Evolutionary conservation across 2,329 filamentous ascomycete species (phyloP), one percentile per base, ranked within the genome.

Genomic region (Bipolaris cookei): DNA sequence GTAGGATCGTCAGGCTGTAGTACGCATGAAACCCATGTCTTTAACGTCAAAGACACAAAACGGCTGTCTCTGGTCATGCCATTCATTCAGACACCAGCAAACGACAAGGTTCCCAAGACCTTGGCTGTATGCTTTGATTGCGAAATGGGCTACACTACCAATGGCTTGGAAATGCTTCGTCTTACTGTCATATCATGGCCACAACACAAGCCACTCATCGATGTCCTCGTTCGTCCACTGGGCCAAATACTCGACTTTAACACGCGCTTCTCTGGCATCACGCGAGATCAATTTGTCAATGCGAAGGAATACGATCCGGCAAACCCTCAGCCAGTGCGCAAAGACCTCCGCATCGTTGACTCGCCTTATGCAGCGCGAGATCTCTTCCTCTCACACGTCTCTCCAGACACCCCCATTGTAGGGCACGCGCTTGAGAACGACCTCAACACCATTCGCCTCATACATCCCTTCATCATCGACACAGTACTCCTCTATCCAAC

Each of bases 341-440:
- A 69, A 6, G 62, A 72, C 5, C 82, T 97, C 34, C 86, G 85
- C 50, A 90, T 96, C 42, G 91, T 96, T 7, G 80, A 87, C 0
- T 92, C 90, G 0, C 93, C 93, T 0, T 80, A 86, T 20, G 84
- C 80, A 25, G 95, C 95, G 1, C 88, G 95, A 7, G 81, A 86
- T 1, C 82, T 97, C 0, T 84, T 99, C 7, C 91, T 96, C 76
- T 83, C 84, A 0, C 83, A 90, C 51, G 83, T 99, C 47, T 84
- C 87, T 1, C 90, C 92, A 0, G 79, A 83, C 0, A 99, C 93
- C 0, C 90, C 93, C 0, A 78, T 99, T 0, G 90, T 99, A 44
- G 95, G 95, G 0, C 95, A 99, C 74, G 93, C 92, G 0, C 86
- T 98, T 7, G 95, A 99, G 70, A 99, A 99, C 72, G 95, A 99